Evolutionary conservation across 1,284 basidiomycete genomes (phyloP), one percentile per base, ranked within the genome.

Genomic region (Puccinia coronata): DNA sequence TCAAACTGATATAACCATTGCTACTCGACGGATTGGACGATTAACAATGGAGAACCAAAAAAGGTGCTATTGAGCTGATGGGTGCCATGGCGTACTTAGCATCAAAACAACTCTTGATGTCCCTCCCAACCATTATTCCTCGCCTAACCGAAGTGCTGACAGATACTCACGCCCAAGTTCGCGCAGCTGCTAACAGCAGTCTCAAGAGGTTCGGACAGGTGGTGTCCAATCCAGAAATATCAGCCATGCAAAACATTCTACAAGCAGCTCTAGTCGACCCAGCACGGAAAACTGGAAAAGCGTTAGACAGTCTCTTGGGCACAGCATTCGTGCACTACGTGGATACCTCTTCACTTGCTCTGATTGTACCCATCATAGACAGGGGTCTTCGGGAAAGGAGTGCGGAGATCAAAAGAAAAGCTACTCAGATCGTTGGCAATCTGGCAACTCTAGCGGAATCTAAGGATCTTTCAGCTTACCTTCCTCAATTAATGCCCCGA

Each of bases 81-180:
- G 97, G 97, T 51, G 93, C 96, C 88, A 99, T 99, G 96, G 97
- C 97, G 0, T 99, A 96, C 87, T 97, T 96, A 87, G 95, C 97
- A 8, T 96, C 96, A 1, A 91, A 92, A 72, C 97, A 99, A 86
- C 90, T 99, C 18, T 98, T 96, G 0, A 89, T 95, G 34, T 98
- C 96, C 2, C 89, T 99, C 8, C 97, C 97, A 0, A 94, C 97
- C 67, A 94, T 99, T 86, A 97, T 99, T 82, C 97, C 97, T 9
- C 92, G 93, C 34, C 88, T 99, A 18, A 98, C 96, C 43, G 94
- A 92, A 25, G 96, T 98, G 73, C 88, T 99, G 82, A 98, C 95
- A 80, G 97, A 99, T 87, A 96, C 96, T 20, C 97, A 99, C 82
- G 92, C 95, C 16, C 97, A 99, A 90, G 97, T 99, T 47, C 92